A percentile compares a stretch with the other conserved stretches of the same genome.
phyloP scores from a whole-genome alignment of 306 rosid genomes.

The Gastrolobium villosum region DNA sequence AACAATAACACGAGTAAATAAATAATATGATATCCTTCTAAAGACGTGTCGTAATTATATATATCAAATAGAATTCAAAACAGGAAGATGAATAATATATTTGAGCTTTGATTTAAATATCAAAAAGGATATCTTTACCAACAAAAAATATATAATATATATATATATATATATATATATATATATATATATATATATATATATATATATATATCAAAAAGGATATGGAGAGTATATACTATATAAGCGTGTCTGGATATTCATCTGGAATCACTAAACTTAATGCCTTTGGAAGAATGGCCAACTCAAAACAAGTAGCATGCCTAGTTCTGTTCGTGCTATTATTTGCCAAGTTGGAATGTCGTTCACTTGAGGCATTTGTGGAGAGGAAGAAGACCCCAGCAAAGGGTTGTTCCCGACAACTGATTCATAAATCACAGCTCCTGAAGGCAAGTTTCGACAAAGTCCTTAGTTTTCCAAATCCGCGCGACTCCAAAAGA shows the following conservation, averaged over 20 bases:
- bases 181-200: too few relatives aligned
- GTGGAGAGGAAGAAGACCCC: conserved; percentile 37
- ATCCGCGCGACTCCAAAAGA: conserved; percentile 37
- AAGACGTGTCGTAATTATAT: background rate
- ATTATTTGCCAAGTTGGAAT: conserved; percentile 37
- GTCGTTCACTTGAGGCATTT: conserved; percentile 45
- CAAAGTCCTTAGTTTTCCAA: conserved; percentile 1
- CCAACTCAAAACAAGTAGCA: conserved; percentile 41
- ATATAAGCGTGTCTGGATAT: conserved; percentile 44
- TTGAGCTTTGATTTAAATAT: conserved; percentile 38
- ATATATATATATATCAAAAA: conserved; percentile 7
- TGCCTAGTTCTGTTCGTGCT: conserved; percentile 32
- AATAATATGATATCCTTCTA: background rate
- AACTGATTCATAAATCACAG: conserved; percentile 45
- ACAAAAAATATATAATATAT: too few relatives aligned
- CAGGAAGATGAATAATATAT: conserved; percentile 19
- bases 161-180: too few relatives aligned
- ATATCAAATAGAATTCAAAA: conserved; percentile 1
- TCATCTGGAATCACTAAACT: conserved; percentile 44
- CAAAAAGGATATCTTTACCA: too few relatives aligned
- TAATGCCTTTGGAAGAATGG: conserved; percentile 37
- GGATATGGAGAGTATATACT: background rate
- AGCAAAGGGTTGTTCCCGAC: background rate
- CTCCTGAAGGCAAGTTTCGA: conserved; percentile 40
- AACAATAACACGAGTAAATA: background rate